phyloP scores from a whole-genome alignment of 768 basidiomycete genomes.

The Saitozyma sp. region DNA sequence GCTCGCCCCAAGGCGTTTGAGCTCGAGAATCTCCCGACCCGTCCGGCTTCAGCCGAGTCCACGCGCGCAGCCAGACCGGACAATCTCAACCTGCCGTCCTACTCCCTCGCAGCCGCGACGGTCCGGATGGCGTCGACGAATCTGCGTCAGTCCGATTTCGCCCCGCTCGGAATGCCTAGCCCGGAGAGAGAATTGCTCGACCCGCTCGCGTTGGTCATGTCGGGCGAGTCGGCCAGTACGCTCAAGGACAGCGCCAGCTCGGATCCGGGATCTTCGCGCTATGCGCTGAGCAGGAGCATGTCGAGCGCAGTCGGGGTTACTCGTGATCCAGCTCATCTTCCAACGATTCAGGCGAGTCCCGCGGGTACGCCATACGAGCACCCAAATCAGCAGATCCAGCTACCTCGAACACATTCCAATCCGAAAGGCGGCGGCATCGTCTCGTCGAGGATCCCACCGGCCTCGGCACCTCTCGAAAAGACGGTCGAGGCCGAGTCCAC shows the following conservation, averaged over 20 bases:
- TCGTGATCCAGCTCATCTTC: constrained; percentile 42
- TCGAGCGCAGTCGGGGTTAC: constrained; percentile 51
- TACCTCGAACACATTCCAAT: constrained; percentile 10
- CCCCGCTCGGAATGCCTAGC: constrained; percentile 81
- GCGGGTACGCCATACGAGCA: constrained; percentile 56
- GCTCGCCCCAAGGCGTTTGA: constrained; percentile 27
- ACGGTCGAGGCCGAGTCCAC: constrained; percentile 60
- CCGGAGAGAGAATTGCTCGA: constrained; percentile 90
- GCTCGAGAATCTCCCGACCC: constrained; percentile 22
- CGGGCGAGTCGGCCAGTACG: constrained; percentile 6
- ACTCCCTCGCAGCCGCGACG: constrained; percentile 45
- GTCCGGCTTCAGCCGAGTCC: neutral
- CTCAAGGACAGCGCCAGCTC: constrained; percentile 31
- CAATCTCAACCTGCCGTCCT: constrained; percentile 36
- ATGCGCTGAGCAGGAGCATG: constrained; percentile 45
- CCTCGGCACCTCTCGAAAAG: constrained; percentile 62
- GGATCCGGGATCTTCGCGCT: constrained; percentile 53
- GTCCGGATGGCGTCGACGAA: constrained; percentile 42
- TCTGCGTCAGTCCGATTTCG: constrained; percentile 59
- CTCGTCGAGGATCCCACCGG: constrained; percentile 41
- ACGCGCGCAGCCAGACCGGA: constrained; percentile 14
- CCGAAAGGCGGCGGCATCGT: constrained; percentile 12
- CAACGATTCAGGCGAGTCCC: constrained; percentile 38
- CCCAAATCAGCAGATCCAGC: constrained; percentile 40
- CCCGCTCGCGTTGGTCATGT: constrained; percentile 61